Percentiles rank a stretch among this genome's conserved stretches.
These are phyloP conservation scores for Tuber brumale DNA, from an alignment of 495 filamentous ascomycete species.

Conservation along the genomic window DNA sequence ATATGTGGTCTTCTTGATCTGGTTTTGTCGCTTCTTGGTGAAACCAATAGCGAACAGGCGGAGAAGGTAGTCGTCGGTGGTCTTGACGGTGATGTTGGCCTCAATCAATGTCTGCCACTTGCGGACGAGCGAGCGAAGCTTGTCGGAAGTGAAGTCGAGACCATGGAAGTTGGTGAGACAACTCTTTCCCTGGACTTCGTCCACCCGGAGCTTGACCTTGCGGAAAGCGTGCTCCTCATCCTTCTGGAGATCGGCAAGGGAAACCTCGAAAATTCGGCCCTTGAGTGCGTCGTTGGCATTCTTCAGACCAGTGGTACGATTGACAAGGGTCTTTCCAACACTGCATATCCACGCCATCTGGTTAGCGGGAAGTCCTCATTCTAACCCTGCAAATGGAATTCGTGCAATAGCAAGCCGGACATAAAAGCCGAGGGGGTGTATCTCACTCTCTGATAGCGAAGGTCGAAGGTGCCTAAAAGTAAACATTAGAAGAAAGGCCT, in stretches of 20 bases:
- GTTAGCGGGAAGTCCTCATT: conserved; percentile 15
- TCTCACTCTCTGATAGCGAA: conserved; percentile 95
- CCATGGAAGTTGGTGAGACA: conserved; percentile 99
- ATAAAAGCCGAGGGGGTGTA: conserved; percentile 16
- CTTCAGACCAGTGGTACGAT: conserved; percentile 98
- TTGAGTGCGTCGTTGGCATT: conserved; percentile 98
- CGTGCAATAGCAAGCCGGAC: conserved; percentile 10
- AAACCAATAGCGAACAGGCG: conserved; percentile 98
- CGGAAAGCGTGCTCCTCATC: conserved; percentile 99
- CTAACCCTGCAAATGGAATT: conserved; percentile 1
- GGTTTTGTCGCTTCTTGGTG: conserved; percentile 96
- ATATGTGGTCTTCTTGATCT: conserved; percentile 99
- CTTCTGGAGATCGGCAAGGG: conserved; percentile 96
- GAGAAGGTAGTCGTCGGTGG: conserved; percentile 97
- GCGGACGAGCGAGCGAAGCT: conserved; percentile 94
- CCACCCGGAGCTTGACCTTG: conserved; percentile 97
- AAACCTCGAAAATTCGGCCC: conserved; percentile 97
- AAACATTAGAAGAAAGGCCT: conserved; percentile 48
- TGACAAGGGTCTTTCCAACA: conserved; percentile 98
- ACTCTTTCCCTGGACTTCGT: conserved; percentile 99
- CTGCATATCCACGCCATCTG: conserved; percentile 46
- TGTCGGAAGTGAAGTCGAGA: conserved; percentile 99
- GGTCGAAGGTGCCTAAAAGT: conserved; percentile 74
- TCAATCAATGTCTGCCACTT: conserved; percentile 99
- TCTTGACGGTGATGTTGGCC: conserved; percentile 99